A percentile compares a stretch with the other conserved stretches of the same genome.
phyloP scores from a whole-genome alignment of 2,329 filamentous ascomycete genomes.

The Colletotrichum truncatum region DNA sequence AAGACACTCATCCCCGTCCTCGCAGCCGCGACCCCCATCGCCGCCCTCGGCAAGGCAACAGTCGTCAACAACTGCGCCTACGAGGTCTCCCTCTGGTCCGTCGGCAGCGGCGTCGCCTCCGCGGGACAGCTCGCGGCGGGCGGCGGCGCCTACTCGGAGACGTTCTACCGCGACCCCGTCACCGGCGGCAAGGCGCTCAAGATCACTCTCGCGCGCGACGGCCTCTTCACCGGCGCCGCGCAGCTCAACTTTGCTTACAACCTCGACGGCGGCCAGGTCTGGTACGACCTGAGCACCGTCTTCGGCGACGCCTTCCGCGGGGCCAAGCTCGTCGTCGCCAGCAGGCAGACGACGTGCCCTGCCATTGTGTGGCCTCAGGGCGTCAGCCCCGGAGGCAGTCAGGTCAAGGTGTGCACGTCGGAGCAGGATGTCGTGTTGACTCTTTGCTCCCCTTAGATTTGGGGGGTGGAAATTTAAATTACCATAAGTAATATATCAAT shows the following conservation, averaged over 20 bases:
- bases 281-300: slow-evolving; percentile 50
- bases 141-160: slow-evolving; percentile 42
- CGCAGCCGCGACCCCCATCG: slow-evolving; percentile 34
- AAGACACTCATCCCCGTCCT: slow-evolving; percentile 26
- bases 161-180: slow-evolving; percentile 43
- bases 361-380: slow-evolving; percentile 47
- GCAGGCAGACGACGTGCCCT: slow-evolving; percentile 41
- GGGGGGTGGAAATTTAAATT: background rate
- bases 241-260: slow-evolving; percentile 51
- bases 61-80: slow-evolving; percentile 48
- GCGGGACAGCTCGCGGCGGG: slow-evolving; percentile 37
- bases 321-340: slow-evolving; percentile 41
- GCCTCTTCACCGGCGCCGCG: slow-evolving; percentile 48
- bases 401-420: slow-evolving; percentile 47
- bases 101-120: slow-evolving; percentile 41
- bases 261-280: slow-evolving; percentile 43
- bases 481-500: too few relatives aligned
- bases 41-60: slow-evolving; percentile 43
- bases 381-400: slow-evolving; percentile 44
- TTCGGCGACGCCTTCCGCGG: slow-evolving; percentile 50
- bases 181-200: slow-evolving; percentile 51
- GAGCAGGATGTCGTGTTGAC: slow-evolving; percentile 44
- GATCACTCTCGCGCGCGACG: slow-evolving; percentile 43
- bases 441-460: slow-evolving; percentile 40
- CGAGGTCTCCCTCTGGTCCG: slow-evolving; percentile 49